Evolutionary conservation across 352 stramenopile genomes (phyloP).

Genomic region (Phytophthora hibernalis): DNA sequence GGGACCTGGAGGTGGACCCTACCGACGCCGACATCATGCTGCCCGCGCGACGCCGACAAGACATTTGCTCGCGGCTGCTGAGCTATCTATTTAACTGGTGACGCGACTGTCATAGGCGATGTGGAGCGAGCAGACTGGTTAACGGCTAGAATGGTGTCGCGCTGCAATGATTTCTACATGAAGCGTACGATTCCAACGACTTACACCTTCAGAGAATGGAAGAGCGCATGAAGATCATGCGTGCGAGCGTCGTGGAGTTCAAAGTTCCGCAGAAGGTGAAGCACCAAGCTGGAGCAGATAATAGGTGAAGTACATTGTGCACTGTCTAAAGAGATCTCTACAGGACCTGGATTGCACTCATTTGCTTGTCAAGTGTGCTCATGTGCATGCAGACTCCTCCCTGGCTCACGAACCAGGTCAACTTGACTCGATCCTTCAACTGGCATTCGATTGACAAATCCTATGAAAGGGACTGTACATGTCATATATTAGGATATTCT

Average conservation of each 20-base stretch:
- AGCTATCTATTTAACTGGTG: conserved; percentile 90
- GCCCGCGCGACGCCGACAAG: conserved; percentile 66
- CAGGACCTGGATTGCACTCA: neutral
- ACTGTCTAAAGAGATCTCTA: neutral
- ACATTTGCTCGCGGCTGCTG: conserved; percentile 84
- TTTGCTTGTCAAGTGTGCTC: neutral
- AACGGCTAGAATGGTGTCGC: neutral
- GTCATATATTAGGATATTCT: neutral
- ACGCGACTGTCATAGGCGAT: conserved; percentile 14
- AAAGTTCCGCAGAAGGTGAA: neutral
- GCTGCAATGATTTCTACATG: neutral
- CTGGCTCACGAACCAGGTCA: no score
- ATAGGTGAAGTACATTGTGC: conserved; percentile 9
- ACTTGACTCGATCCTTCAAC: neutral
- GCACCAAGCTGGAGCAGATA: neutral
- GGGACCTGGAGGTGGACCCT: conserved; percentile 80
- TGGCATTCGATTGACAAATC: neutral
- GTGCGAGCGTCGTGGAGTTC: neutral
- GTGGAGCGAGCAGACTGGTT: conserved; percentile 1
- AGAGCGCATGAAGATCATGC: neutral
- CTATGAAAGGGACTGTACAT: neutral
- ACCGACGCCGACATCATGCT: conserved; percentile 85
- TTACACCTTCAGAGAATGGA: neutral
- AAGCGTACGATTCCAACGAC: neutral
- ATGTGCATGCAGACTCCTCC: no score